Percentiles rank a stretch among this genome's conserved stretches.
Evolutionary conservation across 1,284 basidiomycete species (phyloP).

Genomic region (Boletus austroedulis): DNA sequence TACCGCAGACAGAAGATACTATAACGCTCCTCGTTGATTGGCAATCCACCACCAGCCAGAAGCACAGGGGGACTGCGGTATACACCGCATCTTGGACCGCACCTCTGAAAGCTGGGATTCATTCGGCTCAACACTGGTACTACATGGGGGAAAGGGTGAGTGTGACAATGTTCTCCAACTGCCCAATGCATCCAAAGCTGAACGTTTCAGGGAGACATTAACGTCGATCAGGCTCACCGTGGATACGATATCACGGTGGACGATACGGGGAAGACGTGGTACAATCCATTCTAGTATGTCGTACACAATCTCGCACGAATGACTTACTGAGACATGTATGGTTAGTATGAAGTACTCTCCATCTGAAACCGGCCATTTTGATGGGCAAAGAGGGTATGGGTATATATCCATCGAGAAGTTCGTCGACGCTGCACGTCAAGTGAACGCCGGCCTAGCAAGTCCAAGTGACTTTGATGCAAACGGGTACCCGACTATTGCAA

Average conservation of each 20-base stretch:
- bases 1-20: constrained; percentile 85
- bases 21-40: constrained; percentile 94
- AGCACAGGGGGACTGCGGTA: constrained; percentile 75
- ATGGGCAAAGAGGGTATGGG: constrained; percentile 89
- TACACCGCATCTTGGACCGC: constrained; percentile 93
- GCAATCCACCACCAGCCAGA: constrained; percentile 70
- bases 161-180: not conserved
- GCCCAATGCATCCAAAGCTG: not conserved
- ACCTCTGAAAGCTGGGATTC: constrained; percentile 72
- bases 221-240: constrained; percentile 89
- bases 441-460: constrained; percentile 68
- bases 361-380: constrained; percentile 87
- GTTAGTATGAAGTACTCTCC: constrained; percentile 89
- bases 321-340: constrained; percentile 12
- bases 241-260: constrained; percentile 88
- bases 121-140: constrained; percentile 91
- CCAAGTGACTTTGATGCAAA: constrained; percentile 74
- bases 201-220: constrained; percentile 72
- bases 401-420: constrained; percentile 92
- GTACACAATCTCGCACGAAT: not conserved
- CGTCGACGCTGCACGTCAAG: constrained; percentile 72
- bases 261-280: constrained; percentile 78
- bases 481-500: constrained; percentile 83
- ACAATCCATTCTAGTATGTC: constrained; percentile 88
- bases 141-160: constrained; percentile 87